Base-by-base conservation (phyloP, 345 rosid species). In the Anacardium occidentale region DNA sequence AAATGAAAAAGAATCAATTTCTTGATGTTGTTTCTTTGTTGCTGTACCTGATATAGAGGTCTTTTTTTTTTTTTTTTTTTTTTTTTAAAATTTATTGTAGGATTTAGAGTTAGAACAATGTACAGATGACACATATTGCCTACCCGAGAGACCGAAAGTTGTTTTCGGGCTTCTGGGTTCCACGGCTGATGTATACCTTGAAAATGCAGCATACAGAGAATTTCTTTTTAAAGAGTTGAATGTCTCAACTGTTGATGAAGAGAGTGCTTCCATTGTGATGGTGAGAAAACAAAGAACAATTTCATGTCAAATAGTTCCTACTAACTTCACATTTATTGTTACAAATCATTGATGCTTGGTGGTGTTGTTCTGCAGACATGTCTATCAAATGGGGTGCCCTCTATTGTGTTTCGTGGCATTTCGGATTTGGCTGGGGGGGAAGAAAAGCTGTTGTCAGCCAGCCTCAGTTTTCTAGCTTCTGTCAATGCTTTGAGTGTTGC, bases 181-280 rank as follows among this genome's bases (percentile, higher is more conserved):
- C 5, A 79, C 76, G 12, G 80, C 83, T 10, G 83, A 79, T 74
- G 8, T 74, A 51, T 79, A 34, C 32, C 58, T 82, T 17, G 60
- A 57, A 18, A 82, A 82, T 71, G 76, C 69, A 22, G 83, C 81
- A 4, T 79, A 79, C 22, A 70, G 78, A 20, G 55, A 79, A 37
- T 82, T 69, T 66, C 75, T 82, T 7, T 67, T 54, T 73, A 67
- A 63, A 6, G 60, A 74, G 60, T 64, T 82, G 15, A 59, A 64
- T 71, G 74, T 71, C 62, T 79, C 85, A 20, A 79, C 80, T 11
- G 85, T 76, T 15, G 85, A 82, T 68, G 80, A 79, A 76, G 78
- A 76, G 65, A 78, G 78, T 70, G 85, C 80, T n/a, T 80, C 82
- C 21, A 34, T 79, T 22, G 77, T 79, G 5, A 60, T 71, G 81